phyloP scores from a whole-genome alignment of 202 grass and related monocot genomes.

The Carex arenaria region DNA sequence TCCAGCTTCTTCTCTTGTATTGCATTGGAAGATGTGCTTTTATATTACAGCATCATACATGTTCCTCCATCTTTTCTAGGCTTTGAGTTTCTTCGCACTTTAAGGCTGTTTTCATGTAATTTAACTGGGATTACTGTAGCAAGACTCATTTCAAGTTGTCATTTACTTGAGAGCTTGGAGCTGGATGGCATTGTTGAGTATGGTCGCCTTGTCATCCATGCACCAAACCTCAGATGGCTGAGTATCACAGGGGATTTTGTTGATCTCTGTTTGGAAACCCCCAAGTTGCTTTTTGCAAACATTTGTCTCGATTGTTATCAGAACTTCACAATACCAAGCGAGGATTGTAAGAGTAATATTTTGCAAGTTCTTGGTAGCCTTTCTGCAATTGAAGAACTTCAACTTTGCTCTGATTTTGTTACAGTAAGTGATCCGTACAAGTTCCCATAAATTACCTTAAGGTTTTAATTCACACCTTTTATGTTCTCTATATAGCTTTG shows the following conservation, averaged over 20 bases:
- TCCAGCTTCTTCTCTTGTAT: too few species aligned
- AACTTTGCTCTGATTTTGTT: not conserved
- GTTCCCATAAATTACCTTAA: not conserved
- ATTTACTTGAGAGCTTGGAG: conserved; percentile 28
- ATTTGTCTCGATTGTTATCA: not conserved
- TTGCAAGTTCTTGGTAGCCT: conserved; percentile 26
- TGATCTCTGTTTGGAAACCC: conserved; percentile 26
- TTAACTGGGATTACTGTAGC: conserved; percentile 18
- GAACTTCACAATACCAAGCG: not conserved
- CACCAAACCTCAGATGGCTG: conserved; percentile 36
- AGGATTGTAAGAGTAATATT: conserved; percentile 25
- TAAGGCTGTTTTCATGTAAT: conserved; percentile 9
- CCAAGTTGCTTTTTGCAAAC: conserved; percentile 21
- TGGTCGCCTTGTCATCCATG: conserved; percentile 33
- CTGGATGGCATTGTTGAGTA: conserved; percentile 5
- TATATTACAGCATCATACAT: not conserved
- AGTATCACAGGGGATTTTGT: conserved; percentile 24
- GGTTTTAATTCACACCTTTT: not conserved
- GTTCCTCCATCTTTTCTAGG: conserved; percentile 22
- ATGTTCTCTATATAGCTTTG: not conserved
- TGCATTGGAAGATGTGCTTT: too few species aligned
- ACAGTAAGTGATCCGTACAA: not conserved
- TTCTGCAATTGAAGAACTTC: conserved; percentile 31
- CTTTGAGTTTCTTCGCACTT: conserved; percentile 28
- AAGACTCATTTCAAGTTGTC: conserved; percentile 31